Base-by-base conservation (phyloP, 192 early-diverging fungal species). In the Entophlyctis luteolus region DNA sequence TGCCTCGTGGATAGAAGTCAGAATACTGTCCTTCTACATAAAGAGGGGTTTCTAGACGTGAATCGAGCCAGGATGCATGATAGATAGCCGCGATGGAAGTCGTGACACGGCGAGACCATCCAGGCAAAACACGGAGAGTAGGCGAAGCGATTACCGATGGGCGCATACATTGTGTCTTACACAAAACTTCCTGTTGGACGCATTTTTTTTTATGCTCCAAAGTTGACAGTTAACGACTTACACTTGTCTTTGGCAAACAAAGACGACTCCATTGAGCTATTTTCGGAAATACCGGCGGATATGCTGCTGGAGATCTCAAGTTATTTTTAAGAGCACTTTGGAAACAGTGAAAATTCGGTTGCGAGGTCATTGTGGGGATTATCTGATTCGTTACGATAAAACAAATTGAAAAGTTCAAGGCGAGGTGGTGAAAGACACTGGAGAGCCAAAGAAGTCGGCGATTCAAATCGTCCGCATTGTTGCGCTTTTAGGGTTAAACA, bases 301-400 rank as follows among this genome's bases (percentile, higher is more conserved):
- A 84, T 68, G 71, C 82, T 49, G 95, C 95, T 49, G 95, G 95
- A 75, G 81, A 1, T 74, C 72, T 55, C 81, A 83, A 55, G 81
- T 83, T 14, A 55, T 97, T 4, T 98, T 98, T 71, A 98, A 94
- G 45, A 96, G 96, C 67, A 94, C 96, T 31, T 75, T 98, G 63
- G 96, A 98, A 78, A 98, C 96, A 75, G 96, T 98, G 79, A 98
- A 98, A 81, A 98, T 98, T 77, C 90, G 93, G 54, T 85, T 98
- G 60, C 96, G 96, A 77, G 81, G 79, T 81, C 52, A 14, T 35
- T 14, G 23, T 65, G 4, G 49, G 27, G 2, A 16, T 5, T 14
- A 35, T 35, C 28, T 47, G 20, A 10, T 50, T 59, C 5, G n/a
- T 25, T 6, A 8, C 25, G 32, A 29, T 22, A 34, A 20, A 25